Conservation (phyloP, 2,329 filamentous ascomycete genomes). For the Ceratocystis colombiana region DNA sequence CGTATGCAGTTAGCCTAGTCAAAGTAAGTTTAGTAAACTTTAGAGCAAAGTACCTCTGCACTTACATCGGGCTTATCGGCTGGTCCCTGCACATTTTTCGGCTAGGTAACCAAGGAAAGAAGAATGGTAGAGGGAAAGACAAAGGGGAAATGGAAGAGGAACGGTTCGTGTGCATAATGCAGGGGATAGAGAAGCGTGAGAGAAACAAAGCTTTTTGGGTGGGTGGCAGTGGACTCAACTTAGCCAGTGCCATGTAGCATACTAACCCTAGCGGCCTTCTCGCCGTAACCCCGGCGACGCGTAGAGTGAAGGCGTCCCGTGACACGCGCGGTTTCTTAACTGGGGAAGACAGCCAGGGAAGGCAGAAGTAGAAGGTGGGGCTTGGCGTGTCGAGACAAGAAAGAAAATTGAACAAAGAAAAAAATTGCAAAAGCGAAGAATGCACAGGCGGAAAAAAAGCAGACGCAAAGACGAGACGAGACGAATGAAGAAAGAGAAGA, state of each 20-base stretch:
- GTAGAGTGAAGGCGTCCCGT: constrained; percentile 15
- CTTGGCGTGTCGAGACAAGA: constrained; percentile 1
- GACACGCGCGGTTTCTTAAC: not conserved
- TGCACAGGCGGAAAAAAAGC: constrained; percentile 6
- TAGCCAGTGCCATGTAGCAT: not conserved
- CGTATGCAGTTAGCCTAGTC: no score
- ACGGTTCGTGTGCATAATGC: not conserved
- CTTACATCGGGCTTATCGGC: no score
- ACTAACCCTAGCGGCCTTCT: not conserved
- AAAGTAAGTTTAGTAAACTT: no score
- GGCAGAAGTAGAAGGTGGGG: constrained; percentile 4
- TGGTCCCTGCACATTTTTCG: no score
- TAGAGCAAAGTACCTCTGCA: no score
- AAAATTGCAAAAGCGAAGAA: constrained; percentile 4
- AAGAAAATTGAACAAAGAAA: not conserved
- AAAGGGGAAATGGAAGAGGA: no score
- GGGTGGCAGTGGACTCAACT: no score
- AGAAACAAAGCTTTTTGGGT: not conserved
- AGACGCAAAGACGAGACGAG: not conserved
- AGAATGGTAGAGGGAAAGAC: no score
- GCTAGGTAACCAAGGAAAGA: no score
- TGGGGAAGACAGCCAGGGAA: not conserved
- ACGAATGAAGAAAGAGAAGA: no score
- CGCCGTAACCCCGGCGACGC: constrained; percentile 1
- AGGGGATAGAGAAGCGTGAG: not conserved